Conservation (phyloP, 441 rosid genomes). For the Geranium incanum region DNA sequence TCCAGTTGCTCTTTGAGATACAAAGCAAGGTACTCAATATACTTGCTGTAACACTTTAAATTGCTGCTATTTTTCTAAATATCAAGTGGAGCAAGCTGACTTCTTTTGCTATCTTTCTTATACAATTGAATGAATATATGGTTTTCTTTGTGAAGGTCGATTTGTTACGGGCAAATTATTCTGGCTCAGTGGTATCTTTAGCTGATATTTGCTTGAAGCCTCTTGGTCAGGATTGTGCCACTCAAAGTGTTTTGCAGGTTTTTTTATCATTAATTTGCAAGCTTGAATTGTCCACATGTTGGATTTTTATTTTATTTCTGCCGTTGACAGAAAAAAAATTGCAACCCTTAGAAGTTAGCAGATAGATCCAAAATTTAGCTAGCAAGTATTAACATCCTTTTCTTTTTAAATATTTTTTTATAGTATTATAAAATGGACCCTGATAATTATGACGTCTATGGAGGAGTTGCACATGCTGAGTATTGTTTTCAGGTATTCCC, state of each 20-base stretch:
- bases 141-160: slow-evolving; percentile 19
- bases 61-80: slow-evolving; percentile 6
- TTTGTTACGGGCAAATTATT: slow-evolving; percentile 24
- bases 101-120: background rate
- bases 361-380: background rate
- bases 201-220: slow-evolving; percentile 30
- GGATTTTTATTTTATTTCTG: background rate
- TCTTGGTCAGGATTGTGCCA: slow-evolving; percentile 26
- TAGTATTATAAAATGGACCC: slow-evolving; percentile 66
- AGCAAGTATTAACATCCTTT: slow-evolving; percentile 10
- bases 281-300: slow-evolving; percentile 13
- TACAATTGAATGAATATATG: slow-evolving; percentile 8
- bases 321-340: background rate
- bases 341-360: background rate
- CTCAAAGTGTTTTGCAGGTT: slow-evolving; percentile 30
- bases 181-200: slow-evolving; percentile 22
- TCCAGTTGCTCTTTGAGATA: slow-evolving; percentile 59
- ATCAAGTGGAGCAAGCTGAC: background rate
- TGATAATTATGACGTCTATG: slow-evolving; percentile 50
- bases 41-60: slow-evolving; percentile 21
- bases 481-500: slow-evolving; percentile 61
- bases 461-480: slow-evolving; percentile 61
- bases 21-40: slow-evolving; percentile 50
- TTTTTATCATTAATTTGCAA: slow-evolving; percentile 13
- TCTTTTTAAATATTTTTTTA: slow-evolving; percentile 15